Conservation (phyloP, 1,139 yeast genomes). For the Blastobotrys raffinosifermentans region DNA sequence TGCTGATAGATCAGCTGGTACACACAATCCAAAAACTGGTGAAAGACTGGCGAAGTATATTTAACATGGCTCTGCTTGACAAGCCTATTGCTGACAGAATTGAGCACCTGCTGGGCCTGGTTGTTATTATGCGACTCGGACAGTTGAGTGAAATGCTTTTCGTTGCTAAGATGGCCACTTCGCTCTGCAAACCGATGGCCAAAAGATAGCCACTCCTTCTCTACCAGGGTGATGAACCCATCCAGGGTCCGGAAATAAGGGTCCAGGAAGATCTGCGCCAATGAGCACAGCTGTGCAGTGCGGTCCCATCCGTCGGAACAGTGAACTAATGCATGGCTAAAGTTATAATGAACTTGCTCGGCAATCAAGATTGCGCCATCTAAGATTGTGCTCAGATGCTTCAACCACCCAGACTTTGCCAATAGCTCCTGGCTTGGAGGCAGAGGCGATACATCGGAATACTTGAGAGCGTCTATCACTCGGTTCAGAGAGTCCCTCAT, state of each 20-base stretch:
- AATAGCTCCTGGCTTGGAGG: constrained; percentile 44
- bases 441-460: constrained; percentile 54
- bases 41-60: constrained; percentile 82
- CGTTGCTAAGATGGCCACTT: constrained; percentile 55
- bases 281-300: constrained; percentile 81
- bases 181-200: constrained; percentile 88
- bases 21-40: constrained; percentile 86
- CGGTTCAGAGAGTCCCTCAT: constrained; percentile 79
- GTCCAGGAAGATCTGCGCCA: constrained; percentile 82
- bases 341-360: constrained; percentile 72
- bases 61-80: constrained; percentile 38
- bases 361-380: constrained; percentile 74
- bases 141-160: constrained; percentile 26
- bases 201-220: constrained; percentile 93
- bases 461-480: constrained; percentile 56
- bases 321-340: constrained; percentile 79
- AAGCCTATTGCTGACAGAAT: constrained; percentile 31
- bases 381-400: constrained; percentile 59
- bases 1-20: constrained; percentile 70
- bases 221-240: constrained; percentile 80
- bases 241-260: constrained; percentile 83
- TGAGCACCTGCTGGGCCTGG: constrained; percentile 37
- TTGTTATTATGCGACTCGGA: constrained; percentile 23
- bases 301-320: constrained; percentile 99
- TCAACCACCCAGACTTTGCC: constrained; percentile 73